Evolutionary conservation across 2,329 filamentous ascomycete species (phyloP).

Genomic region (Phaeomoniella chlamydospora): DNA sequence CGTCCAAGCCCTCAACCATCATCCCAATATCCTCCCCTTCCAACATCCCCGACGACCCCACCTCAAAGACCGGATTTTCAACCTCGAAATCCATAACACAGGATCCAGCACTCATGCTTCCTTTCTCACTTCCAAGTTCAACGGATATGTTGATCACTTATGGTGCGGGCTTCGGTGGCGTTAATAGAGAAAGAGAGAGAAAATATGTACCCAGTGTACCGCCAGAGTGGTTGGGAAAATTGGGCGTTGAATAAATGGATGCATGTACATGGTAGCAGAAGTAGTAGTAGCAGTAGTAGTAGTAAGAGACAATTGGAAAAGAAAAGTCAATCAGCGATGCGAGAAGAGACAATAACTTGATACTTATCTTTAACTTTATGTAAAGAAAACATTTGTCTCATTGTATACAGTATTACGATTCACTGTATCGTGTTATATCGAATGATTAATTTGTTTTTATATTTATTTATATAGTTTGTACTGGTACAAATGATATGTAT

Average conservation of each 20-base stretch:
- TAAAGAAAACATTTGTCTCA: too few relatives aligned
- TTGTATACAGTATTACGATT: too few relatives aligned
- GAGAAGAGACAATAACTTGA: too few relatives aligned
- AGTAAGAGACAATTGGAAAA: too few relatives aligned
- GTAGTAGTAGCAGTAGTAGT: too few relatives aligned
- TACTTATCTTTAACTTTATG: too few relatives aligned
- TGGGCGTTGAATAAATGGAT: constrained; percentile 26
- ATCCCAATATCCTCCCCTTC: constrained; percentile 7
- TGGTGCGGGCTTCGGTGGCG: constrained; percentile 82
- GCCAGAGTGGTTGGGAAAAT: constrained; percentile 77
- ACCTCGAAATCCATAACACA: constrained; percentile 44
- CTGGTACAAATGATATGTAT: too few relatives aligned
- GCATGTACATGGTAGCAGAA: too few relatives aligned
- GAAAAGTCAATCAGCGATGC: too few relatives aligned
- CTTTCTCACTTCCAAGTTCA: constrained; percentile 86
- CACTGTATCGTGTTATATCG: too few relatives aligned
- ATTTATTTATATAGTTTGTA: too few relatives aligned
- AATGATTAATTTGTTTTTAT: too few relatives aligned
- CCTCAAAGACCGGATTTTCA: constrained; percentile 3
- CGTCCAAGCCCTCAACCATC: constrained; percentile 4
- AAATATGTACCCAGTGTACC: constrained; percentile 96
- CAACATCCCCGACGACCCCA: constrained; percentile 3
- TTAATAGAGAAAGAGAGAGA: constrained; percentile 78
- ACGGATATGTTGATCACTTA: constrained; percentile 96
- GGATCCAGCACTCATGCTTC: constrained; percentile 82